Evolutionary conservation across 1,284 basidiomycete species (phyloP), one percentile per base, ranked within the genome.

Genomic region (Cerioporus squamosus): DNA sequence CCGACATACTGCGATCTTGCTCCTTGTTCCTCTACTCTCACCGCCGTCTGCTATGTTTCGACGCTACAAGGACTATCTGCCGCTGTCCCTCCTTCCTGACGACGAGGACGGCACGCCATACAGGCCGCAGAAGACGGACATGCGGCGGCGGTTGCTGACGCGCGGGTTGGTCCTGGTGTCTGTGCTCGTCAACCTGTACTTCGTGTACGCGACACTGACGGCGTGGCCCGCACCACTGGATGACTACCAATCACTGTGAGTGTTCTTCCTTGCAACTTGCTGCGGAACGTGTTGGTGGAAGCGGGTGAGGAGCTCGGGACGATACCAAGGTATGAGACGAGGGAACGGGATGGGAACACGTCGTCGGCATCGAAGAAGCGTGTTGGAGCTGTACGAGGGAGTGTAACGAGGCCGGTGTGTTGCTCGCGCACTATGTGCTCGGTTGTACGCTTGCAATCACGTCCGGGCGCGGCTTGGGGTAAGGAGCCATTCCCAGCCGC

Each of bases 211-310:
- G 26, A 33, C 38, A 24, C 23, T 55, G 20, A 53, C 47, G 31
- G 23, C 44, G 3, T 65, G 63, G 60, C 63, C 61, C 8, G 40
- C 57, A 7, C 61, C 66, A 12, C 29, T 68, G 46, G 66, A 68
- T 36, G 56, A 66, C 58, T 68, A 68, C 24, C 66, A 68, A 23
- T 46, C 54, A 51, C 45, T 68, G 66, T 68, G 58, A 63, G 66
- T 60, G 8, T 17, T 31, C 20, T 8, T 18, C 47, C 14, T 22
- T 29, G n/a, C 14, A 10, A 3, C 8, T 12, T 36, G 33, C 33
- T 36, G 33, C 33, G 33, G 33, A 10, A 10, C 12, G 33, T 36
- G 12, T 12, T 15, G 33, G 33, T 36, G 33, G 33, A 10, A 36
- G 12, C 33, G 8, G 33, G 9, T 36, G 33, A 14, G 33, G 33